Evolutionary conservation across 352 stramenopile species (phyloP).

Genomic region (Phytophthora nicotianae): DNA sequence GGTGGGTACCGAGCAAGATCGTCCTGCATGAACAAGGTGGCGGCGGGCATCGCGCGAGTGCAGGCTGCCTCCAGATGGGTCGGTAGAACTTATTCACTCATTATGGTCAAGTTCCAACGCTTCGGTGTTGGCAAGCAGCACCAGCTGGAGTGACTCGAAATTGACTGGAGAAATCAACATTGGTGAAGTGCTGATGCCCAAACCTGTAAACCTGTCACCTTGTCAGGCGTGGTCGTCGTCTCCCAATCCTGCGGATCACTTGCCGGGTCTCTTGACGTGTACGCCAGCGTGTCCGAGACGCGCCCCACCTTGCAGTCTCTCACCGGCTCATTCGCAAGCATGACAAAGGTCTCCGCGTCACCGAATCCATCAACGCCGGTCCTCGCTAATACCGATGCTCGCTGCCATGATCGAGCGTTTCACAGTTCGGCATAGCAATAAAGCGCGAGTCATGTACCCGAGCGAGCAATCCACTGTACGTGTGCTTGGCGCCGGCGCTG

Average conservation of each 20-base stretch:
- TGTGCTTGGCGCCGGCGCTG: conserved; percentile 1
- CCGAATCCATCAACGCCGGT: not conserved
- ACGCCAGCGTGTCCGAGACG: conserved; percentile 26
- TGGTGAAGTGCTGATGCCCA: conserved; percentile 3
- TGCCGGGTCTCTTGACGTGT: conserved; percentile 23
- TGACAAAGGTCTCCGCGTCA: conserved; percentile 3
- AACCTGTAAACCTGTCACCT: conserved; percentile 14
- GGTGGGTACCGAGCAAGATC: conserved; percentile 8
- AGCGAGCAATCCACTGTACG: conserved; percentile 14
- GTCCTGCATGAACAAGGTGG: conserved; percentile 6
- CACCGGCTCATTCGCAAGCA: conserved; percentile 6
- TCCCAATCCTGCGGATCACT: conserved; percentile 20
- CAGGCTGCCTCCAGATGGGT: not conserved
- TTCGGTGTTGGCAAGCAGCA: conserved; percentile 3
- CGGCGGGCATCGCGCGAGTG: conserved; percentile 7
- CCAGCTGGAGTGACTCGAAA: conserved; percentile 12
- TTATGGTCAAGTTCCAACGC: not conserved
- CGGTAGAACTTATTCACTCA: conserved; percentile 13
- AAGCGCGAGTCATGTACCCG: not conserved
- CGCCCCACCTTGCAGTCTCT: conserved; percentile 4
- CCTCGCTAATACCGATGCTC: not conserved
- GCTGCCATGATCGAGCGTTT: too few relatives aligned
- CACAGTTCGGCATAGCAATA: not conserved
- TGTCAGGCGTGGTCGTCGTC: conserved; percentile 12
- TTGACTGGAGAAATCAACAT: conserved; percentile 31